These are phyloP conservation scores for Rhamnella rubrinervis DNA, from an alignment of 331 rosid species.

Conservation along the genomic window DNA sequence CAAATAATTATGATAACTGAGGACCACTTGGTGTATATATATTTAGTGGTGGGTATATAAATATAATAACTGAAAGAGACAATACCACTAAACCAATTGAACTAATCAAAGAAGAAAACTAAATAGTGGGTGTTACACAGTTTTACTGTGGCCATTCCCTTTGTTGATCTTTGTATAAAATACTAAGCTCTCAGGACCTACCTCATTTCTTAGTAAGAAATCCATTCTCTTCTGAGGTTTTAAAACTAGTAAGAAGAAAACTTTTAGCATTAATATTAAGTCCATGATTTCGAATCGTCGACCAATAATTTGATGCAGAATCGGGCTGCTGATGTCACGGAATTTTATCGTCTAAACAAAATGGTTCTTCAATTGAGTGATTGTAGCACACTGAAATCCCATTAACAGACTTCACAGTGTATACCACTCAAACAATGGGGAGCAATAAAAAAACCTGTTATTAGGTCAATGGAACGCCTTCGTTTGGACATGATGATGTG, in stretches of 20 bases:
- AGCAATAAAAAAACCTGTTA: constrained; percentile 16
- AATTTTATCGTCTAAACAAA: constrained; percentile 16
- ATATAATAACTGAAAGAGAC: constrained; percentile 30
- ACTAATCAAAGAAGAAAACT: constrained; percentile 19
- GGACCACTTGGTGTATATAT: constrained; percentile 17
- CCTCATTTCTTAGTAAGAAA: constrained; percentile 20
- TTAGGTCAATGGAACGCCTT: constrained; percentile 23
- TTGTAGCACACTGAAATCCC: constrained; percentile 14
- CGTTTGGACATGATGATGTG: constrained; percentile 4
- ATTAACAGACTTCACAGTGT: constrained; percentile 30
- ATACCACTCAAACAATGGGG: constrained; percentile 31
- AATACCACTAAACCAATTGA: constrained; percentile 28
- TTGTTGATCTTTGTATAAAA: constrained; percentile 9
- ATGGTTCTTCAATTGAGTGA: constrained; percentile 15
- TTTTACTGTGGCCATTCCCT: constrained; percentile 25
- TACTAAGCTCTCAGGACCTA: constrained; percentile 35
- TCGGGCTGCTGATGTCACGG: constrained; percentile 28
- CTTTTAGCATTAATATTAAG: background rate
- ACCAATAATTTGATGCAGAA: constrained; percentile 33
- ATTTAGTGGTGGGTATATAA: constrained; percentile 30
- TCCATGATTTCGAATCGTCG: constrained; percentile 25
- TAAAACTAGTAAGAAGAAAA: constrained; percentile 6
- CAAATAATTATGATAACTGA: constrained; percentile 12
- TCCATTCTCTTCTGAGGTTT: constrained; percentile 20
- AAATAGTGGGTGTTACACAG: constrained; percentile 22